Conservation (phyloP, 2,329 filamentous ascomycete genomes). For the Pestalotiopsis fici region DNA sequence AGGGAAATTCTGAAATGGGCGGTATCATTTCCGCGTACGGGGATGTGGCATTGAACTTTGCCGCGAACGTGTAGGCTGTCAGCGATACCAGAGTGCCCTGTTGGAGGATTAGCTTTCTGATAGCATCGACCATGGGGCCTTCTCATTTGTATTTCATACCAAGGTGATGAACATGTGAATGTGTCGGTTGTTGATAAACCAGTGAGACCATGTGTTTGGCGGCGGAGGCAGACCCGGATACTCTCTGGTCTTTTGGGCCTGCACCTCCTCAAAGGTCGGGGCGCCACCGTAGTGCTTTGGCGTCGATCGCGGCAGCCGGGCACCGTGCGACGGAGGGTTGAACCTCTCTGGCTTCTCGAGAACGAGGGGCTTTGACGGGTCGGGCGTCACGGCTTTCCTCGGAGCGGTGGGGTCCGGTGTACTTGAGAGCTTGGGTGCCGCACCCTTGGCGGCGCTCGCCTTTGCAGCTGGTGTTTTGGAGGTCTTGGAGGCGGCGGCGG, state of each 20-base stretch:
- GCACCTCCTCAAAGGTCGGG: slow-evolving; percentile 64
- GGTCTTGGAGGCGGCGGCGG: slow-evolving; percentile 9
- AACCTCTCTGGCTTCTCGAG: slow-evolving; percentile 89
- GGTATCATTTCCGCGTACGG: slow-evolving; percentile 81
- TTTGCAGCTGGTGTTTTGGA: slow-evolving; percentile 5
- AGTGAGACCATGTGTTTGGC: slow-evolving; percentile 77
- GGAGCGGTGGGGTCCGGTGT: slow-evolving; percentile 7
- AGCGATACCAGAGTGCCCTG: slow-evolving; percentile 69
- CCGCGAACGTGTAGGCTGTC: slow-evolving; percentile 71
- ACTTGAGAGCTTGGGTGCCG: slow-evolving; percentile 7
- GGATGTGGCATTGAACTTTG: slow-evolving; percentile 78
- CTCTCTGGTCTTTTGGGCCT: slow-evolving; percentile 66
- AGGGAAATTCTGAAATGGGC: slow-evolving; percentile 65
- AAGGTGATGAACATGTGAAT: slow-evolving; percentile 85
- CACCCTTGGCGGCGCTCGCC: slow-evolving; percentile 10
- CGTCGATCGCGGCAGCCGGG: slow-evolving; percentile 56
- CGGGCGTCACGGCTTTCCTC: slow-evolving; percentile 12
- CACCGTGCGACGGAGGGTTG: slow-evolving; percentile 86
- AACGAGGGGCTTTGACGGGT: slow-evolving; percentile 60
- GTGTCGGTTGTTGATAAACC: slow-evolving; percentile 75
- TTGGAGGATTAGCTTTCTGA: slow-evolving; percentile 6
- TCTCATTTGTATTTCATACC: slow-evolving; percentile 49
- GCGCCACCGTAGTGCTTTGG: slow-evolving; percentile 76
- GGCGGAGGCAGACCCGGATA: slow-evolving; percentile 92
- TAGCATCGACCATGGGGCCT: neutral